These are phyloP conservation scores for Mariannaea elegans DNA, from an alignment of 2,329 filamentous ascomycete genomes.

Conservation along the genomic window DNA sequence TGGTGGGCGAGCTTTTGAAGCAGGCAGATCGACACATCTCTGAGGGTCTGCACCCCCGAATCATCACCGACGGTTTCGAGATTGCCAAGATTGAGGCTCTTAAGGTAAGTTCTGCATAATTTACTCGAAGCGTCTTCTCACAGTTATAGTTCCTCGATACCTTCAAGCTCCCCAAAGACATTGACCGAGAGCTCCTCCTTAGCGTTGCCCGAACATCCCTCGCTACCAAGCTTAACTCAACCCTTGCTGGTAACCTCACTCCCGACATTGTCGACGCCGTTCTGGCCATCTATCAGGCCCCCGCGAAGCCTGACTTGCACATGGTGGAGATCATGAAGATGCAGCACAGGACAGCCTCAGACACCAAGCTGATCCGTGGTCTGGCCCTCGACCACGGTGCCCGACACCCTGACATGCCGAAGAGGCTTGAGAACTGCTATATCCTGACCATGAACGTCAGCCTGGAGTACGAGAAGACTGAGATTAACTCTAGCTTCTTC, in stretches of 20 bases:
- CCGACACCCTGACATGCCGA: constrained; percentile 97
- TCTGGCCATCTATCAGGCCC: constrained; percentile 88
- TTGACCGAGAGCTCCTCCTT: constrained; percentile 92
- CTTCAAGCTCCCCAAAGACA: constrained; percentile 89
- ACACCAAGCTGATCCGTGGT: constrained; percentile 94
- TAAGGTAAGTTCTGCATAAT: constrained; percentile 64
- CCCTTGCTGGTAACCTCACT: constrained; percentile 88
- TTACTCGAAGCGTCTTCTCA: constrained; percentile 7
- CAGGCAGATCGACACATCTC: constrained; percentile 96
- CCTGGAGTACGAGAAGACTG: constrained; percentile 98
- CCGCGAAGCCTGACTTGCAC: constrained; percentile 93
- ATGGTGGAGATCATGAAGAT: constrained; percentile 99
- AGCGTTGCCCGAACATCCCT: constrained; percentile 94
- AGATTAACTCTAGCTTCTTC: constrained; percentile 99
- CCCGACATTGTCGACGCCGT: constrained; percentile 97
- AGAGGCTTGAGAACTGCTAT: constrained; percentile 92
- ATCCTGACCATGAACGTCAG: constrained; percentile 97
- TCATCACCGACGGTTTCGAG: constrained; percentile 98
- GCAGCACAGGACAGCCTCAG: constrained; percentile 95
- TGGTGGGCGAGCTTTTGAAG: constrained; percentile 97
- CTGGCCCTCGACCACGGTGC: constrained; percentile 95
- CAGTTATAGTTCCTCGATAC: constrained; percentile 80
- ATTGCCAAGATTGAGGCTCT: constrained; percentile 93
- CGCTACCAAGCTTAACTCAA: constrained; percentile 91
- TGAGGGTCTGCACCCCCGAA: constrained; percentile 94